Evolutionary conservation across 345 rosid species (phyloP).

Genomic region (Populus ilicifolia): DNA sequence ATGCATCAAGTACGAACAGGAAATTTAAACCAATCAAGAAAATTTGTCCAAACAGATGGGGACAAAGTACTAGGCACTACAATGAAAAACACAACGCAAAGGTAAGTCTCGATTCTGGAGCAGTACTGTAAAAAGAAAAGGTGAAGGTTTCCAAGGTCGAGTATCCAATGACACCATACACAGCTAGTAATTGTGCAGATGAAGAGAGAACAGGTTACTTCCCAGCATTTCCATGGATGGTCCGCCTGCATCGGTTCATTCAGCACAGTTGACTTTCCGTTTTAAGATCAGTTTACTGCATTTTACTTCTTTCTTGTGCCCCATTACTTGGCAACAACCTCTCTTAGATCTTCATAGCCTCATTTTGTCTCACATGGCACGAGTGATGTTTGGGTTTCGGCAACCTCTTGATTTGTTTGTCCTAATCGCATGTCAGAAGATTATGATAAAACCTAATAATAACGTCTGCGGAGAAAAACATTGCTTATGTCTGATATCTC

Average conservation of each 20-base stretch:
- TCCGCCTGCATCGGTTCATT: no score
- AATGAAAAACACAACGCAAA: conserved; percentile 1
- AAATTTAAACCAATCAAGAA: conserved; percentile 16
- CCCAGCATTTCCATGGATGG: no score
- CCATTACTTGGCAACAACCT: no score
- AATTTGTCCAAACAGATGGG: conserved; percentile 31
- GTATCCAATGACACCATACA: conserved; percentile 37
- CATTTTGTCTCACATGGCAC: neutral
- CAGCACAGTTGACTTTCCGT: neutral
- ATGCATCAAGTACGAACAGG: neutral
- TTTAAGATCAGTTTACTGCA: no score
- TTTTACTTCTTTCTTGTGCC: neutral
- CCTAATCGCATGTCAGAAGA: neutral
- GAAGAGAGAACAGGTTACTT: neutral
- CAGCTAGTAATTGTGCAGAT: neutral
- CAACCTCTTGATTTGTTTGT: neutral
- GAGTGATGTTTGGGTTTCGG: neutral
- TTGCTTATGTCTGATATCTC: no score
- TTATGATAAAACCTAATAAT: no score
- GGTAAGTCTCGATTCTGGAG: conserved; percentile 7
- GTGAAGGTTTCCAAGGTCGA: conserved; percentile 16
- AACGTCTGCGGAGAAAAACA: neutral
- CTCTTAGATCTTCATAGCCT: neutral
- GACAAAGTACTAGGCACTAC: conserved; percentile 23
- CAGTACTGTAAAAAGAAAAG: neutral